phyloP scores from a whole-genome alignment of 1,284 basidiomycete species.

The Marasmius oreades region DNA sequence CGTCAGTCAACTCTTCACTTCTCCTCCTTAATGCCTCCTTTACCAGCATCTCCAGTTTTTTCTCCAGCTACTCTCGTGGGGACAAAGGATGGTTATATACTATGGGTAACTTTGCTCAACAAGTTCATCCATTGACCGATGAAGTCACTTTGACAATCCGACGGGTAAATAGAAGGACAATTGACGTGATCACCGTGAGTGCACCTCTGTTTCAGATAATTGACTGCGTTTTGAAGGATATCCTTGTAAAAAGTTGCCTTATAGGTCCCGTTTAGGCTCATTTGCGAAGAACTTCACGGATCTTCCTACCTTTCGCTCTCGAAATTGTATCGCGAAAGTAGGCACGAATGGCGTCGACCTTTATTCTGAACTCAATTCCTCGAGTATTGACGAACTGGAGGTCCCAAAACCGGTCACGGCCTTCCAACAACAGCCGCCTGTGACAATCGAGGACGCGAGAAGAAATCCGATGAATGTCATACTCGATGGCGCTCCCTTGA shows the following conservation, averaged over 20 bases:
- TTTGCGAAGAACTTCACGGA: conserved; percentile 45
- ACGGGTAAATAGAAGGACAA: conserved; percentile 34
- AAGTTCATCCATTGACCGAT: conserved; percentile 51
- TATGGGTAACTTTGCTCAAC: conserved; percentile 61
- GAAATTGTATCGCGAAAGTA: conserved; percentile 48
- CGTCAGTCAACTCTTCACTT: conserved; percentile 22
- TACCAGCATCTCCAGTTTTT: conserved; percentile 20
- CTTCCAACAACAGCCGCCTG: conserved; percentile 45
- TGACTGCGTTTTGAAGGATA: neutral
- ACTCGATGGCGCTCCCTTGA: conserved; percentile 42
- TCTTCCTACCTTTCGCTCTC: conserved; percentile 44
- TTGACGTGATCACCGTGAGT: conserved; percentile 43
- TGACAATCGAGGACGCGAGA: conserved; percentile 30
- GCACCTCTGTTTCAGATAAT: neutral
- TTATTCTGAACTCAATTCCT: conserved; percentile 23
- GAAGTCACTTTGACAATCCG: conserved; percentile 46
- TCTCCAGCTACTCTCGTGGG: conserved; percentile 36
- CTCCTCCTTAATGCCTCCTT: neutral
- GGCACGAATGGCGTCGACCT: conserved; percentile 51
- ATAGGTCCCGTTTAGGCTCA: conserved; percentile 49
- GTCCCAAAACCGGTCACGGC: conserved; percentile 27
- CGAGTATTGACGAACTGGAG: conserved; percentile 9
- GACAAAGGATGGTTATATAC: conserved; percentile 50
- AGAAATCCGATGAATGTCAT: conserved; percentile 47
- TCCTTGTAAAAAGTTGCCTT: conserved; percentile 42